Percentiles rank a stretch among this genome's conserved stretches.
phyloP scores from a whole-genome alignment of 768 basidiomycete genomes.

The Pleurotus pulmonarius region DNA sequence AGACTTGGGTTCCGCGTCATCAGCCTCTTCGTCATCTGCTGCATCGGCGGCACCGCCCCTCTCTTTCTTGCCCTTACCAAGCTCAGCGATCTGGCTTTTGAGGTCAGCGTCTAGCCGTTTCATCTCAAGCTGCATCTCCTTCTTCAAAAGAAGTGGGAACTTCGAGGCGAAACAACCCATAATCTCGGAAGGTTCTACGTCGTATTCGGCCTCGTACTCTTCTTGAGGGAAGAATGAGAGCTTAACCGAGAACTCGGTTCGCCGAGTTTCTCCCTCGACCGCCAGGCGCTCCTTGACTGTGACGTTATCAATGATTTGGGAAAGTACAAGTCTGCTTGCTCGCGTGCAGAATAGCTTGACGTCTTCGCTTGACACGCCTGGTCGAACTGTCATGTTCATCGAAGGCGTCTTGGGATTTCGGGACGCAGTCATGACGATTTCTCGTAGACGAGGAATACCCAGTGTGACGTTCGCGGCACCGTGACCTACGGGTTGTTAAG shows the following conservation, averaged over 20 bases:
- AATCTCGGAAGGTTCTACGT: constrained; percentile 68
- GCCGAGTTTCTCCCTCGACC: constrained; percentile 62
- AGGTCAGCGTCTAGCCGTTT: constrained; percentile 79
- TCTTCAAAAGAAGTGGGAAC: constrained; percentile 80
- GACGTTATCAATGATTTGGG: constrained; percentile 84
- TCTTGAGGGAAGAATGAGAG: constrained; percentile 82
- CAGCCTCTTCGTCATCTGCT: constrained; percentile 50
- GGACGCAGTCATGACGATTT: constrained; percentile 99
- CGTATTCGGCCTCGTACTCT: constrained; percentile 84
- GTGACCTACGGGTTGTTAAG: constrained; percentile 60
- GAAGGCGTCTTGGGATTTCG: constrained; percentile 95
- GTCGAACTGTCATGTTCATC: constrained; percentile 79
- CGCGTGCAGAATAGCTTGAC: constrained; percentile 83
- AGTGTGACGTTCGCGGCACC: constrained; percentile 99
- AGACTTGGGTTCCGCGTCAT: constrained; percentile 33
- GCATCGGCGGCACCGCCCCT: constrained; percentile 43
- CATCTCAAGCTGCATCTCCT: constrained; percentile 83
- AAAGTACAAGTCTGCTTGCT: constrained; percentile 79
- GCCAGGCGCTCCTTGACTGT: constrained; percentile 75
- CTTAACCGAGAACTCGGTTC: constrained; percentile 75
- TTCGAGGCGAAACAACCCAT: constrained; percentile 64
- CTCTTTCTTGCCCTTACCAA: constrained; percentile 75
- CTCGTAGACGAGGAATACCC: constrained; percentile 96
- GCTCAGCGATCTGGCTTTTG: constrained; percentile 71
- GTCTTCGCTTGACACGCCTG: constrained; percentile 46